Conservation (phyloP, 495 filamentous ascomycete genomes). For the Penicillium paxilli region DNA sequence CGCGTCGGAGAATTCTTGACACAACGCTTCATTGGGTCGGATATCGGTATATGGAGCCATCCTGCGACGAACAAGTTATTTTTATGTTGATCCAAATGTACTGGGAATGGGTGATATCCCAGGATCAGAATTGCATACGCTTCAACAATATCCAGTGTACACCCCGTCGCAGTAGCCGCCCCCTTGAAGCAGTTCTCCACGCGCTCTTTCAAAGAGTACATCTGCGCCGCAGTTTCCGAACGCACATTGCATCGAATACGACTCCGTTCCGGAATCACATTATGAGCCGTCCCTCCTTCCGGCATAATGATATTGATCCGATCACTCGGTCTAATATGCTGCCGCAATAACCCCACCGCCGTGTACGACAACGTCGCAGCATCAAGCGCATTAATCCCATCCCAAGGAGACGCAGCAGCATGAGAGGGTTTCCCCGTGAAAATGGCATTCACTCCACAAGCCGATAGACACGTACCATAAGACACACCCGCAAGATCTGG, state of each 20-base stretch:
- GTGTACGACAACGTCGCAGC: slow-evolving; percentile 56
- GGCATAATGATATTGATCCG: slow-evolving; percentile 30
- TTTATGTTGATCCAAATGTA: not conserved
- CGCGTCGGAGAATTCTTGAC: slow-evolving; percentile 48
- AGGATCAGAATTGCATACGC: slow-evolving; percentile 18
- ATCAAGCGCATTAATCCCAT: slow-evolving; percentile 59
- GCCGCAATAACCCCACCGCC: slow-evolving; percentile 49
- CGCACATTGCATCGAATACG: slow-evolving; percentile 36
- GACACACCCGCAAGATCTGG: not conserved
- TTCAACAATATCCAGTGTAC: slow-evolving; percentile 44
- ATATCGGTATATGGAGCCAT: slow-evolving; percentile 55
- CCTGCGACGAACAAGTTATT: slow-evolving; percentile 9
- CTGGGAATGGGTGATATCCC: not conserved
- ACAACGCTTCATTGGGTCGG: slow-evolving; percentile 47
- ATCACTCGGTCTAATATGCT: slow-evolving; percentile 56
- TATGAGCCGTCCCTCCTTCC: not conserved
- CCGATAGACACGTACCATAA: not conserved
- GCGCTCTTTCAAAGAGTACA: slow-evolving; percentile 47
- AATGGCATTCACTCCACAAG: not conserved
- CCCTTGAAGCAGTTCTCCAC: slow-evolving; percentile 58
- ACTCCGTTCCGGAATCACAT: not conserved
- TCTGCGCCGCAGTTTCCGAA: slow-evolving; percentile 39
- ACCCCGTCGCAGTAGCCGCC: slow-evolving; percentile 56
- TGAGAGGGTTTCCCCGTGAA: slow-evolving; percentile 28
- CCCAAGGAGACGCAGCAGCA: slow-evolving; percentile 53